A percentile compares a stretch with the other conserved stretches of the same genome.
phyloP scores from a whole-genome alignment of 371 early-diverging fungal genomes.

The Mucor racemosus region DNA sequence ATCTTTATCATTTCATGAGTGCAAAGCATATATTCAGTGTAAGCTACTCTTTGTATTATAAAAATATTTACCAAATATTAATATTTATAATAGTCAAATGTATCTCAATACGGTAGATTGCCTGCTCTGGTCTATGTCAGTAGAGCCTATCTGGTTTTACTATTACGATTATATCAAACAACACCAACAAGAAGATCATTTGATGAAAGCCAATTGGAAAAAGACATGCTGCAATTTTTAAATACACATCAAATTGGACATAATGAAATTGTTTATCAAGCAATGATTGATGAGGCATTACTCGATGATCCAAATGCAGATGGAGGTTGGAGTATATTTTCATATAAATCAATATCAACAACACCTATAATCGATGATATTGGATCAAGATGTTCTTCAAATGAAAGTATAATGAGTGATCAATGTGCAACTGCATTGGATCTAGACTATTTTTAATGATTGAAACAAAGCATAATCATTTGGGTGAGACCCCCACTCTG shows the following conservation, averaged over 20 bases:
- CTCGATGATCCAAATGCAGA: slow-evolving; percentile 26
- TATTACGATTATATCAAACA: slow-evolving; percentile 36
- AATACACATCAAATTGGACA: slow-evolving; percentile 16
- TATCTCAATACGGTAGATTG: slow-evolving; percentile 25
- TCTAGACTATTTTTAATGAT: slow-evolving; percentile 1
- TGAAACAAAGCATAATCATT: background rate
- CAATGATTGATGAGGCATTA: slow-evolving; percentile 23
- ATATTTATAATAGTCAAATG: slow-evolving; percentile 20
- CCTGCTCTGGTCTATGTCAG: slow-evolving; percentile 27
- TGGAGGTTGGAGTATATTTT: slow-evolving; percentile 37
- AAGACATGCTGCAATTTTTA: slow-evolving; percentile 26
- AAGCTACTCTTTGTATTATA: slow-evolving; percentile 4
- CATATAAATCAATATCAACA: background rate
- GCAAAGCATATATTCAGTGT: slow-evolving; percentile 36
- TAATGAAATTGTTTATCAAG: slow-evolving; percentile 18
- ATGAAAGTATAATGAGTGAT: slow-evolving; percentile 1
- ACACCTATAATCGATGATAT: slow-evolving; percentile 1
- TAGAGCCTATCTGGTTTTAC: slow-evolving; percentile 23
- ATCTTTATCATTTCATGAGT: slow-evolving; percentile 44
- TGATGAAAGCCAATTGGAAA: slow-evolving; percentile 39
- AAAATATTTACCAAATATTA: background rate
- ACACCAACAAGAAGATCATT: slow-evolving; percentile 39
- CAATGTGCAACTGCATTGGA: slow-evolving; percentile 7
- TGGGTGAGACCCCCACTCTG: no score
- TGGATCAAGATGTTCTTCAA: slow-evolving; percentile 12